A percentile compares a stretch with the other conserved stretches of the same genome.
Evolutionary conservation across 495 filamentous ascomycete species (phyloP).

Genomic region (Hypoxylon cercidicola): DNA sequence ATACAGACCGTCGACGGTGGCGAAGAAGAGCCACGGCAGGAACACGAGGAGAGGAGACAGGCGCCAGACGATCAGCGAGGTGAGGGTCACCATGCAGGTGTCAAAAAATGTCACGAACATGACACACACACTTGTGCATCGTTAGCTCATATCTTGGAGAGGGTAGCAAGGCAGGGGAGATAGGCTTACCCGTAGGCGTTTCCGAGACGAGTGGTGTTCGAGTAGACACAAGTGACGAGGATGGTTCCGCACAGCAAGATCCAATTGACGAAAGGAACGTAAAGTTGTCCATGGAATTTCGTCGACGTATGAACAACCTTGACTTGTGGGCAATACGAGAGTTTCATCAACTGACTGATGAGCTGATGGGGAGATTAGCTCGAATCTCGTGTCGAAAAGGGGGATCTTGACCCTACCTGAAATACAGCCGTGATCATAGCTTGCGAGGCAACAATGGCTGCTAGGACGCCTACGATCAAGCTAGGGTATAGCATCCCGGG

Average conservation of each 20-base stretch:
- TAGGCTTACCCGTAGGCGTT: conserved; percentile 53
- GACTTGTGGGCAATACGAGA: conserved; percentile 79
- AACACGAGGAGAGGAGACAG: conserved; percentile 66
- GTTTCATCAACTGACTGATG: conserved; percentile 75
- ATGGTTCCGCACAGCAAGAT: conserved; percentile 78
- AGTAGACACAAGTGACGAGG: conserved; percentile 77
- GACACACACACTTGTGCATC: conserved; percentile 64
- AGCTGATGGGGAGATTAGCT: conserved; percentile 55
- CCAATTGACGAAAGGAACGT: conserved; percentile 78
- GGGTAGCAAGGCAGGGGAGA: background rate
- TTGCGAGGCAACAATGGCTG: conserved; percentile 79
- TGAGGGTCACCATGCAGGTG: conserved; percentile 74
- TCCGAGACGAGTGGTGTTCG: conserved; percentile 66
- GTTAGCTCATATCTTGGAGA: conserved; percentile 60
- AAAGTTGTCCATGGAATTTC: conserved; percentile 75
- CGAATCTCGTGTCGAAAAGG: background rate
- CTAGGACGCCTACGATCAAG: conserved; percentile 72
- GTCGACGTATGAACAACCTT: conserved; percentile 73
- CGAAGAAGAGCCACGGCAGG: conserved; percentile 70
- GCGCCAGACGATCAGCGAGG: conserved; percentile 75
- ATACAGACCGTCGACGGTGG: conserved; percentile 70
- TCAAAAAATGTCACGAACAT: conserved; percentile 80
- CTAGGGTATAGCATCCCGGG: conserved; percentile 73
- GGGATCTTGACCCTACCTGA: conserved; percentile 34
- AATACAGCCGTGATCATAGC: conserved; percentile 82